These are phyloP conservation scores for Pleurotus cornucopiae DNA, from an alignment of 768 basidiomycete genomes.

Conservation along the genomic window DNA sequence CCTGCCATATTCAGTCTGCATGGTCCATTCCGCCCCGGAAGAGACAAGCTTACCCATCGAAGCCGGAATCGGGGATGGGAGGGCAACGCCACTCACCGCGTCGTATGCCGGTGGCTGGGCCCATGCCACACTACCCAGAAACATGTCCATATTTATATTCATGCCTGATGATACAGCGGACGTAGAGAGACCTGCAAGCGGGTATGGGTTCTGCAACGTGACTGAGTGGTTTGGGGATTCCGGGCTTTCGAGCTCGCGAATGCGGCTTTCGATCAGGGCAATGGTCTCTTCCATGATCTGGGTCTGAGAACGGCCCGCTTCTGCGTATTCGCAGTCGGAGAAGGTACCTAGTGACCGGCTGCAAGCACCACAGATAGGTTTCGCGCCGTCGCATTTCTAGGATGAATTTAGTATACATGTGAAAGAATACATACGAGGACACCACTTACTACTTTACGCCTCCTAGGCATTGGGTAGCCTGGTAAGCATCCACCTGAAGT, in stretches of 20 bases:
- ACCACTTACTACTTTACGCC: neutral
- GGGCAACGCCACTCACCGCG: neutral
- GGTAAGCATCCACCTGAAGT: neutral
- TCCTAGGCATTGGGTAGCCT: neutral
- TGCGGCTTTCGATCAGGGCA: conserved; percentile 38
- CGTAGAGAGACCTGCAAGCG: neutral
- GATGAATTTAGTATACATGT: neutral
- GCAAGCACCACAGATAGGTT: conserved; percentile 52
- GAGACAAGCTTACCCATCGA: neutral
- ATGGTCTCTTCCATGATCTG: conserved; percentile 50
- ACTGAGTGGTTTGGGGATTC: conserved; percentile 17
- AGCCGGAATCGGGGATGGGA: neutral
- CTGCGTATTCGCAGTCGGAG: conserved; percentile 61
- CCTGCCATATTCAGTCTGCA: neutral
- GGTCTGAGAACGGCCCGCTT: conserved; percentile 40
- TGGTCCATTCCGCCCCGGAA: neutral
- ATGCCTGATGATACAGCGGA: neutral
- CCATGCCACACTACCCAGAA: neutral
- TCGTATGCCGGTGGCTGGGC: neutral
- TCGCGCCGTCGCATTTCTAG: conserved; percentile 53
- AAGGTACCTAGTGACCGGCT: conserved; percentile 37
- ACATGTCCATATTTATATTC: neutral
- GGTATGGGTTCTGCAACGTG: conserved; percentile 34
- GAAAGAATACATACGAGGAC: neutral
- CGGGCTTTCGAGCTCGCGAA: conserved; percentile 43